These are phyloP conservation scores for Fusarium acutatum DNA, from an alignment of 2,329 filamentous ascomycete species.

Conservation along the genomic window DNA sequence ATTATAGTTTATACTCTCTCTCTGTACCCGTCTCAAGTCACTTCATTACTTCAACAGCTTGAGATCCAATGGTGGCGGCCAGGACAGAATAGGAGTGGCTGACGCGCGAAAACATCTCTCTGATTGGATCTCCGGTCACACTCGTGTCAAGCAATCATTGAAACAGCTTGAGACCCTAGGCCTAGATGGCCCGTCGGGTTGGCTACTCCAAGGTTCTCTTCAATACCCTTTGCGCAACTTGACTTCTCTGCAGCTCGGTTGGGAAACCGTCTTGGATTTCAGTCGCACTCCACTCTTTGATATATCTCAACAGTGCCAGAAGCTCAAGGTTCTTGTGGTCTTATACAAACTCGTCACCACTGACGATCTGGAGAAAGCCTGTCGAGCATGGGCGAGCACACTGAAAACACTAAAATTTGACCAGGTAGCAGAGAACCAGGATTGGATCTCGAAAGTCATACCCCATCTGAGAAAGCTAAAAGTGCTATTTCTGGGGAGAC, in stretches of 20 bases:
- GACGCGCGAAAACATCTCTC: neutral
- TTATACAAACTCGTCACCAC: neutral
- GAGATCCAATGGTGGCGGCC: accelerated
- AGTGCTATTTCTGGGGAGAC: neutral
- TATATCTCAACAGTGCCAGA: neutral
- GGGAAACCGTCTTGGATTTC: neutral
- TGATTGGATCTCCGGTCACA: neutral
- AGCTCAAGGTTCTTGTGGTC: neutral
- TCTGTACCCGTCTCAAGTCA: neutral
- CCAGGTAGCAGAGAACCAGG: neutral
- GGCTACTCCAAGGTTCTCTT: neutral
- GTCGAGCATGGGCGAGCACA: neutral
- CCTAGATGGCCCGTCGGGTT: neutral
- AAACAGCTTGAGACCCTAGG: neutral
- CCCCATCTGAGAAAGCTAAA: neutral
- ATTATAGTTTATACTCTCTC: neutral
- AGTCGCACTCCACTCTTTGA: neutral
- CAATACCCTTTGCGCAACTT: neutral
- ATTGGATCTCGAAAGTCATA: neutral
- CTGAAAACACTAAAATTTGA: neutral
- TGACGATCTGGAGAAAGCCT: neutral
- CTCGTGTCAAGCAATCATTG: neutral
- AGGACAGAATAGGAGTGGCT: neutral
- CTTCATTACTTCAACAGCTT: neutral
- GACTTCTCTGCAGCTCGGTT: neutral